Evolutionary conservation across 2,329 filamentous ascomycete species (phyloP), one percentile per base, ranked within the genome.

Genomic region (Dryadomyces quercus-mongolicae): DNA sequence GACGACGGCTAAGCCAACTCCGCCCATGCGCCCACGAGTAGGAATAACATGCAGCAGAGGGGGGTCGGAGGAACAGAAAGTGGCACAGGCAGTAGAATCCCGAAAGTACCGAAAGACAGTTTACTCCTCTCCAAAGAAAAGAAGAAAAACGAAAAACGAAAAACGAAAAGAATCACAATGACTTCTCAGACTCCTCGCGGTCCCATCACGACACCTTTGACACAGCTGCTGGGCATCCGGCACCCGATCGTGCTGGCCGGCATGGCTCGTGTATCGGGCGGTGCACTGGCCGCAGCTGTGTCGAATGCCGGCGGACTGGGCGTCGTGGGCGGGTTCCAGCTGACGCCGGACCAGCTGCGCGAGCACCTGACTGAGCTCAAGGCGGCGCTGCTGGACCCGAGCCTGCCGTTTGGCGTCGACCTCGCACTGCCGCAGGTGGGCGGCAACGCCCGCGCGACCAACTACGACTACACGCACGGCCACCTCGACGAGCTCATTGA

Each of bases 401-500:
- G 77, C 47, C 77, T 95, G 5, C 88, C 91, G 0, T 96, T 96
- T 67, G 92, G 91, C 61, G 82, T 96, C 36, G 92, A 97, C 68
- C 82, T 97, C 1, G 91, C 91, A 0, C 79, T 97, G 13, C 91
- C 92, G 1, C 90, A 96, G 71, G 76, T 96, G 54, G 92, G 92
- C 55, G 89, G 86, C 44, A 75, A 71, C 38, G 92, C 92, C 7
- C 82, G 92, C 60, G 86, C 87, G 68, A 96, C 92, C 3, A 97
- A 96, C 71, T 88, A 95, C 70, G 92, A 96, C 69, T 97, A 97
- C 74, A 96, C 92, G 1, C 78, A 86, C 60, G 92, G 92, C 45
- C 86, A 89, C 67, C 79, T 96, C 16, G 86, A 94, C 66, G 85
- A 94, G 68, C 76, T 96, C 38, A 86, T 96, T 60, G 85, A 89